Base-by-base conservation (phyloP, 2,329 filamentous ascomycete species). In the Diplocarpon rosae region DNA sequence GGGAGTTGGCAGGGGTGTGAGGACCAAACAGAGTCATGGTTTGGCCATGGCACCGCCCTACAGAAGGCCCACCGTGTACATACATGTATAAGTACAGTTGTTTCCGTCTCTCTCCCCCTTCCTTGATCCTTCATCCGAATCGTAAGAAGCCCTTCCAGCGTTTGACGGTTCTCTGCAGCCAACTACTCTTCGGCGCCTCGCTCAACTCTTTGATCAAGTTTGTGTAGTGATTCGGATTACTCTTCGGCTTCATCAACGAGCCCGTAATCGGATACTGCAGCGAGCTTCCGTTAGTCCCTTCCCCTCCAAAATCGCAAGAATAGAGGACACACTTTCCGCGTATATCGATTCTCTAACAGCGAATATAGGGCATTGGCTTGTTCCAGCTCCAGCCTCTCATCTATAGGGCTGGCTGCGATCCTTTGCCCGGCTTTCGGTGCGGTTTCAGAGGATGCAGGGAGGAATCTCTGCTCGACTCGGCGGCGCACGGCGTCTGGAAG, bases 221-320 rank as follows among this genome's bases (percentile, higher is more conserved):
- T 15, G 66, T 61, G 56, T 80, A 84, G 59, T 84, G 80, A 0
- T 70, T 73, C 31, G 79, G 79, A 52, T 82, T 76, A 56, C 75
- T 79, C 59, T 69, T 70, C 12, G 80, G 79, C 42, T 67, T 62
- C 46, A 81, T 63, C 35, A 81, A 63, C 3, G 63, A 63, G 33
- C 71, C 70, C n/a, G 63, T 69, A 11, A 71, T 57, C 15, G 65
- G 65, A 53, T 75, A 72, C 69, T 71, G 45, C 39, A 30, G n/a
- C n/a, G n/a, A n/a, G n/a, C n/a, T n/a, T 16, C 14, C 8, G 15
- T 35, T 31, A 31, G 24, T 14, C 7, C 9, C 8, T 30, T 13
- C 29, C 29, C 8, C 29, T 11, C 13, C 38, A 30, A 31, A 15
- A 15, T 10, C 8, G 32, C 10, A 34, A 11, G n/a, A n/a, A n/a